A percentile compares a stretch with the other conserved stretches of the same genome.
Evolutionary conservation across 2,329 filamentous ascomycete genomes (phyloP).

Genomic region (Stylonectria norvegica): DNA sequence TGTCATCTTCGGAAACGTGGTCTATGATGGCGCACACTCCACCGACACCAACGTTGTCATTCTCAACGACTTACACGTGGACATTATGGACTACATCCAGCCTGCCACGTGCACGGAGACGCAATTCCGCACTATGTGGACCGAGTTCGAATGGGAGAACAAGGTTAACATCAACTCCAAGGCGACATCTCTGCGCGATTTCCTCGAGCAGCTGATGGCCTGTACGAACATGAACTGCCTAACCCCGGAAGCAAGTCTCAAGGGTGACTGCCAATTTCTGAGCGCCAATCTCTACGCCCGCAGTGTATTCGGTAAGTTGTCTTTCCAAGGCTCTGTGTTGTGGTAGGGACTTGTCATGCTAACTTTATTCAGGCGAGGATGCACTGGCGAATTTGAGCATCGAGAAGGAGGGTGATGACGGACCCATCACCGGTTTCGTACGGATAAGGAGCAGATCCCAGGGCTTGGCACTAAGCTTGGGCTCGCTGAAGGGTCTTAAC

Average conservation of each 20-base stretch:
- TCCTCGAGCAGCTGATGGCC: constrained; percentile 92
- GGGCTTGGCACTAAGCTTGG: constrained; percentile 87
- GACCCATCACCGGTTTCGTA: constrained; percentile 94
- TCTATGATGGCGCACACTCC: constrained; percentile 90
- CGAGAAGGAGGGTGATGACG: constrained; percentile 93
- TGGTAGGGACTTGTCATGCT: constrained; percentile 15
- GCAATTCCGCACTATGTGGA: constrained; percentile 99
- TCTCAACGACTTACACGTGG: constrained; percentile 94
- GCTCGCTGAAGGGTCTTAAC: constrained; percentile 90
- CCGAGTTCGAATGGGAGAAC: constrained; percentile 99
- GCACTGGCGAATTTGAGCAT: constrained; percentile 96
- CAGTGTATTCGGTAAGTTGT: constrained; percentile 89
- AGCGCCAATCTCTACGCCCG: constrained; percentile 95
- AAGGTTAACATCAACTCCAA: constrained; percentile 99
- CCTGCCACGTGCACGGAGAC: constrained; percentile 95
- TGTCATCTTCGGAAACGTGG: constrained; percentile 97
- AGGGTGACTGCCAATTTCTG: constrained; percentile 96
- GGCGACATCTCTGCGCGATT: constrained; percentile 84
- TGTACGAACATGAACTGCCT: constrained; percentile 98
- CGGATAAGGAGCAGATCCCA: constrained; percentile 96
- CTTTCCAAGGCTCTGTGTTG: not conserved
- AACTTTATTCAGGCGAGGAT: constrained; percentile 75
- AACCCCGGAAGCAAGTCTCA: constrained; percentile 91
- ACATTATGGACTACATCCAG: constrained; percentile 99
- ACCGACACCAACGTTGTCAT: constrained; percentile 97